Evolutionary conservation across 306 rosid genomes (phyloP), one percentile per base, ranked within the genome.

Genomic region (Morella rubra): DNA sequence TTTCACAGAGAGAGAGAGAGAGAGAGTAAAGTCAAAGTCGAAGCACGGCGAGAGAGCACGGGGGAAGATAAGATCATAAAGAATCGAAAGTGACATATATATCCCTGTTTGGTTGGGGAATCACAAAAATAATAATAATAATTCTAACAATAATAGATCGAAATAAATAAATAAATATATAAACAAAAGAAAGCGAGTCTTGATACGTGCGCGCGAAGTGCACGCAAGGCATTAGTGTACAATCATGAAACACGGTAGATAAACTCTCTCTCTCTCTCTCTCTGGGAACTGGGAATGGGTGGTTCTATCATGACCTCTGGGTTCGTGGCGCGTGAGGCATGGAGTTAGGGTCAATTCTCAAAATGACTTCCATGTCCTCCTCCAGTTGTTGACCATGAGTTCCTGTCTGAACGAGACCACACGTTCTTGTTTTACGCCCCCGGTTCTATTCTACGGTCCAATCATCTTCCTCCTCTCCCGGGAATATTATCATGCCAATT

Each of bases 191-290:
- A 6, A 70, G 69, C 3, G 60, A 71, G 22, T 75, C 1, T 81
- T 74, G 70, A 72, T 86, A 78, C 85, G 94, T 81, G 89, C 62
- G 74, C 69, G 76, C 77, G 64, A 87, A 89, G 90, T 85, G 88
- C 90, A 87, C 91, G 89, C 91, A 87, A 85, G 84, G 84, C 65
- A 81, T 87, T 74, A 85, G 93, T 86, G 85, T 84, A 75, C 82
- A 86, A 89, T 86, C 74, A 89, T 86, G 82, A 81, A 81, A 70
- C 85, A 77, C 84, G 59, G 70, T 37, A 6, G 14, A 53, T 11
- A 37, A 64, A 73, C 56, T 15, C 71, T 41, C 50, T 16, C 55
- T 51, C 55, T 52, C 77, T 62, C 55, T 42, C 52, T 27, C 44
- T 4, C 2, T 56, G 51, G 14, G 69, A 20, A 13, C 0, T 58